phyloP scores from a whole-genome alignment of 148 eudicot genomes.

The Camellia sinensis region DNA sequence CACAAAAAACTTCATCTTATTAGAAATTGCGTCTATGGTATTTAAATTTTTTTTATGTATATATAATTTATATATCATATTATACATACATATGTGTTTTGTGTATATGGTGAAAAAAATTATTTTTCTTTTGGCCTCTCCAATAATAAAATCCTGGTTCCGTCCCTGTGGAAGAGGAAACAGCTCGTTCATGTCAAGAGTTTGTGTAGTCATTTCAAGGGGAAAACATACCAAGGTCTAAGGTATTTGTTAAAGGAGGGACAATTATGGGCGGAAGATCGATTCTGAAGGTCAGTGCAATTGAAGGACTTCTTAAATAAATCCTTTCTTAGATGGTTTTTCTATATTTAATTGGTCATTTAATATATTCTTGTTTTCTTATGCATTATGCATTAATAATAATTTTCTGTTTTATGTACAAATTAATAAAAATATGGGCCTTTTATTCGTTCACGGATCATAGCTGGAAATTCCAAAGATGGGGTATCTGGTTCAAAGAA shows the following conservation, averaged over 20 bases:
- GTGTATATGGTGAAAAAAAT: too few relatives aligned
- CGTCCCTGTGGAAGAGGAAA: constrained; percentile 46
- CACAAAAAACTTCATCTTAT: too few relatives aligned
- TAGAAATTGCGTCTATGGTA: too few relatives aligned
- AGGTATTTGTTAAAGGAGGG: constrained; percentile 90
- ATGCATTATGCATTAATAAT: constrained; percentile 50
- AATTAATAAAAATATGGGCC: constrained; percentile 90
- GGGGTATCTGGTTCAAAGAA: constrained; percentile 99
- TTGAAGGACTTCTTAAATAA: constrained; percentile 9
- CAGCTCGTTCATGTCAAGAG: constrained; percentile 83
- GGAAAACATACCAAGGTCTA: constrained; percentile 71
- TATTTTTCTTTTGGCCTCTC: too few relatives aligned
- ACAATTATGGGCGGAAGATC: constrained; percentile 57
- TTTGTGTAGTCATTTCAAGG: constrained; percentile 92
- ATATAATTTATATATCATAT: too few relatives aligned
- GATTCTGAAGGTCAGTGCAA: constrained; percentile 74
- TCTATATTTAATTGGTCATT: constrained; percentile 8
- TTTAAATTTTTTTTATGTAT: too few relatives aligned
- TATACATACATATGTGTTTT: too few relatives aligned
- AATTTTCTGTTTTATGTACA: constrained; percentile 50
- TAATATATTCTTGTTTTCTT: constrained; percentile 18
- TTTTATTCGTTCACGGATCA: constrained; percentile 92
- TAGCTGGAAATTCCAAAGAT: constrained; percentile 99
- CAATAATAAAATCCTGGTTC: too few relatives aligned
- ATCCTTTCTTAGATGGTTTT: constrained; percentile 11